Evolutionary conservation across 2,329 filamentous ascomycete genomes (phyloP).

Genomic region (Aspergillus eucalypticola): DNA sequence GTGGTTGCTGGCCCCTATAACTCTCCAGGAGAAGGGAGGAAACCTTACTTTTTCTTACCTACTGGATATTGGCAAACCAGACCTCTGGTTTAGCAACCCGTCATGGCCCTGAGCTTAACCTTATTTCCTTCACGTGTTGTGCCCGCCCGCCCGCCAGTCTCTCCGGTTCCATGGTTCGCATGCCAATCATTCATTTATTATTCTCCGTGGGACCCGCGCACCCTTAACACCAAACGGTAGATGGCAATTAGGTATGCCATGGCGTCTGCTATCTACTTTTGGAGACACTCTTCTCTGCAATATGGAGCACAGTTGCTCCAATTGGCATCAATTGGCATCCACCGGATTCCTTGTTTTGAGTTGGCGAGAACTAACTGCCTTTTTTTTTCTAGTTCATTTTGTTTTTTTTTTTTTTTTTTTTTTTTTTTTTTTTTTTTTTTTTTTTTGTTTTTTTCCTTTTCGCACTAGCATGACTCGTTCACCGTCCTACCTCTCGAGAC

Average conservation of each 20-base stretch:
- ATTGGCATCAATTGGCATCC: too few relatives aligned
- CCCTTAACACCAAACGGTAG: background rate
- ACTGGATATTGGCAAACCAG: background rate
- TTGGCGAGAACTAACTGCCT: too few relatives aligned
- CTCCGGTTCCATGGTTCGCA: slow-evolving; percentile 22
- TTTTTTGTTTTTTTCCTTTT: background rate
- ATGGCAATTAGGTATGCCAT: too few relatives aligned
- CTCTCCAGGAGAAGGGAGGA: too few relatives aligned
- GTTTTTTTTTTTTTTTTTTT: background rate
- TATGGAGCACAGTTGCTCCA: too few relatives aligned
- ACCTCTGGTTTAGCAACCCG: background rate
- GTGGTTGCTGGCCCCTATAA: too few relatives aligned
- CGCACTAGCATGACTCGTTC: background rate
- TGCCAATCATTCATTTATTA: slow-evolving; percentile 6
- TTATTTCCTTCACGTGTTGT: slow-evolving; percentile 24
- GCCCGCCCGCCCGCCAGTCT: background rate
- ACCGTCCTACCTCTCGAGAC: background rate
- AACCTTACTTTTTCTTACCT: background rate
- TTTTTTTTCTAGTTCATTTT: background rate
- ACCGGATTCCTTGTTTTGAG: too few relatives aligned
- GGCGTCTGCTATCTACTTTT: too few relatives aligned
- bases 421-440: background rate
- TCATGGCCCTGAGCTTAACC: slow-evolving; percentile 24
- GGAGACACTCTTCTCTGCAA: too few relatives aligned
- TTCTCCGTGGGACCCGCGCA: background rate